phyloP scores from a whole-genome alignment of 2,329 filamentous ascomycete species.

The Penicillium sp. region DNA sequence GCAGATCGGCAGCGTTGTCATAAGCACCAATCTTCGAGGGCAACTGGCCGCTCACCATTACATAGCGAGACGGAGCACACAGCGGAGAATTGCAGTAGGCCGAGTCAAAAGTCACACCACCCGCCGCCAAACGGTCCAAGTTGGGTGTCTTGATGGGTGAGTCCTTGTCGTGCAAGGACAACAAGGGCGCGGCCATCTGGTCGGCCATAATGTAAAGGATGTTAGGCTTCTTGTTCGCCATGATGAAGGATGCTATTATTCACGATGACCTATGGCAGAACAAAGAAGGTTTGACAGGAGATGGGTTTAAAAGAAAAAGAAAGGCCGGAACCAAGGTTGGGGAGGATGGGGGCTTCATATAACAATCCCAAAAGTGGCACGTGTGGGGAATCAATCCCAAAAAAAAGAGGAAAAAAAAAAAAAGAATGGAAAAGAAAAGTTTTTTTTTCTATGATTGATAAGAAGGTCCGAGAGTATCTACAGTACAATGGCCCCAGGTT shows the following conservation, averaged over 20 bases:
- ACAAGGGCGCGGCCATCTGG: slow-evolving; percentile 83
- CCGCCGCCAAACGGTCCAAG: slow-evolving; percentile 76
- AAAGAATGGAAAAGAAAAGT: slow-evolving; percentile 3
- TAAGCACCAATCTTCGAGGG: slow-evolving; percentile 90
- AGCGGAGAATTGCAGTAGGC: slow-evolving; percentile 93
- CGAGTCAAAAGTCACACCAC: slow-evolving; percentile 86
- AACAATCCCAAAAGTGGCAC: slow-evolving; percentile 10
- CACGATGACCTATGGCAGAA: neutral
- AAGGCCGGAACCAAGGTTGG: slow-evolving; percentile 3
- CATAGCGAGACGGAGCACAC: slow-evolving; percentile 89
- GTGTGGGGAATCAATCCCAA: slow-evolving; percentile 16
- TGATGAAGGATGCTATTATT: slow-evolving; percentile 17
- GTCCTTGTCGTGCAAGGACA: slow-evolving; percentile 86
- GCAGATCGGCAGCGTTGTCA: slow-evolving; percentile 85
- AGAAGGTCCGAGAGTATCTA: neutral
- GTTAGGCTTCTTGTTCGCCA: slow-evolving; percentile 61
- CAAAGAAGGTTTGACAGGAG: slow-evolving; percentile 1
- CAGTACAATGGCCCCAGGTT: neutral
- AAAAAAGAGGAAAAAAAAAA: neutral
- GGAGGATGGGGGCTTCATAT: slow-evolving; percentile 14
- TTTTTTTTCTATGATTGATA: neutral
- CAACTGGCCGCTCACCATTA: slow-evolving; percentile 88
- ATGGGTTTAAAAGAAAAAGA: slow-evolving; percentile 3
- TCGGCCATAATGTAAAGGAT: slow-evolving; percentile 96
- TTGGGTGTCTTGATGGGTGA: slow-evolving; percentile 92